Base-by-base conservation (phyloP, 2,329 filamentous ascomycete genomes). In the Exophiala mesophila region DNA sequence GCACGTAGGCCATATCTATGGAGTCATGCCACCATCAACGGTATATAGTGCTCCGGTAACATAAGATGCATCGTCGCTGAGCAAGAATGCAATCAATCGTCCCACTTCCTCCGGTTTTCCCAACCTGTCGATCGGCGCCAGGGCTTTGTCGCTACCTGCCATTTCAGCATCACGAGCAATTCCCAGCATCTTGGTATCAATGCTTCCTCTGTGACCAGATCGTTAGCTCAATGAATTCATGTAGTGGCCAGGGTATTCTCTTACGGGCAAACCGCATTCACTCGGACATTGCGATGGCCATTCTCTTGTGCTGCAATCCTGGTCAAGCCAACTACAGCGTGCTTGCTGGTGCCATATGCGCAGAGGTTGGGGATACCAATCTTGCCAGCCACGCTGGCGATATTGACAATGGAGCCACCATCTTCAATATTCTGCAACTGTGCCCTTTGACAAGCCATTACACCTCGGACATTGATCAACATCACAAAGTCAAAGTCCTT, bases 381-480 rank as follows among this genome's bases (percentile, higher is more conserved):
- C 13, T 74, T 59, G 0, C 71, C 73, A 0, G 76, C 55, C 49
- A 75, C 70, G 44, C 71, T 74, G 0, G 73, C 71, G n/a, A 76
- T 67, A 45, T 76, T 73, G 12, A 77, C 71, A 3, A 77, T 59
- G 1, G 23, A 26, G 12, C 23, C 29, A 72, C 17, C 72, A 77
- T 76, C 13, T 65, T 60, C 2, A 12, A 26, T 26, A 12, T 7
- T 7, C 7, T 26, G 6, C 23, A 26, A 26, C 23, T 26, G 7
- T 26, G 23, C 23, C 23, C 12, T 26, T 7, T 7, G 6, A 49
- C 51, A 1, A 76, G 50, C 3, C 64, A 65, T 1, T 67, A 42
- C 18, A 36, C 36, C 66, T 2, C 69, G 57, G 1, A 70, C 23
- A 26, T 26, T 26, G 23, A 26, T 12, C 23, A 6, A 6, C 23